These are phyloP conservation scores for Thecaphora frezii DNA, from an alignment of 1,284 basidiomycete species.

Conservation along the genomic window DNA sequence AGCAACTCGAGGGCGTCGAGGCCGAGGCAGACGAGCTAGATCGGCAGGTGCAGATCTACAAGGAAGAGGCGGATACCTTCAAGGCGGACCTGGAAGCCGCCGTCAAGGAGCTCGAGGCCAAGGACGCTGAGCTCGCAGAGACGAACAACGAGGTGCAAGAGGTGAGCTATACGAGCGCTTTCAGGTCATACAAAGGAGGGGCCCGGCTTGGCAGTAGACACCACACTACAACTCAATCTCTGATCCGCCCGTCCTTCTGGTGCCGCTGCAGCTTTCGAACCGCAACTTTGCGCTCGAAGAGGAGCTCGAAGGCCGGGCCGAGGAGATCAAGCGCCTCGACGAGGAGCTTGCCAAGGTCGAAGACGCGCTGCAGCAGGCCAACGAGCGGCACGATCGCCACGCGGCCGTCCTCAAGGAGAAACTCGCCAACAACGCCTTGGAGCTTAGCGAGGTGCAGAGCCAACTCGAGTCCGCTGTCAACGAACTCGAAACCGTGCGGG, in stretches of 20 bases:
- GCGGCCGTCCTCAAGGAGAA: constrained; percentile 35
- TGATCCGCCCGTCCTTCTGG: no score
- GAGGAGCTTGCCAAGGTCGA: constrained; percentile 70
- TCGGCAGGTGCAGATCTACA: constrained; percentile 30
- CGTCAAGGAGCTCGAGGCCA: constrained; percentile 31
- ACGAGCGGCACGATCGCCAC: constrained; percentile 44
- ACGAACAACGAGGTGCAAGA: constrained; percentile 66
- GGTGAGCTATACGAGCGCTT: no score
- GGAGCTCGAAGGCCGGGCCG: constrained; percentile 33
- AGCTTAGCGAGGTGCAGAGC: constrained; percentile 20
- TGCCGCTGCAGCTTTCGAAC: constrained; percentile 12
- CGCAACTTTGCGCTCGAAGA: constrained; percentile 39
- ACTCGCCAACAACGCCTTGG: constrained; percentile 18
- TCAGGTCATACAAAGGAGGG: no score
- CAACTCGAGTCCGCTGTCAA: constrained; percentile 28
- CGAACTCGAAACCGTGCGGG: constrained; percentile 39
- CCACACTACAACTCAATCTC: no score
- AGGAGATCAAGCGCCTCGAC: constrained; percentile 63
- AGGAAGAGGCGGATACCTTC: constrained; percentile 53
- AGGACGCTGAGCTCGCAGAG: constrained; percentile 60
- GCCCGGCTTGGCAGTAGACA: no score
- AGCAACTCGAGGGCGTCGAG: constrained; percentile 62
- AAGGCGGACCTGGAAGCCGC: constrained; percentile 35
- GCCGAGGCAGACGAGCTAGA: constrained; percentile 35
- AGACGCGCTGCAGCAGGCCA: constrained; percentile 66